Conservation (phyloP, 441 rosid species). For the Gossypium davidsonii region DNA sequence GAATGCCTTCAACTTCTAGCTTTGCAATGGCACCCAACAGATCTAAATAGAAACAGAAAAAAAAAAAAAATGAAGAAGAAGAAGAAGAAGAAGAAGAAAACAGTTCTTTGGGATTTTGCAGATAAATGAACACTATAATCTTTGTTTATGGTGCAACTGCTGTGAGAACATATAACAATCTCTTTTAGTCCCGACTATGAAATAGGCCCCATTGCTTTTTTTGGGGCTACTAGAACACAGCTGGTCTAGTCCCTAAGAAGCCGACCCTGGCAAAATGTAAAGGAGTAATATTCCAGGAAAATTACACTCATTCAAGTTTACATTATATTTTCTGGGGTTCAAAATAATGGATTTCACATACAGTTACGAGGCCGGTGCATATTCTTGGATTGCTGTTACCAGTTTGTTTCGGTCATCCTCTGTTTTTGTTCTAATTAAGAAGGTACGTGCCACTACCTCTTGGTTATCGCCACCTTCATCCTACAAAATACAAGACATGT, state of each 20-base stretch:
- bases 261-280: slow-evolving; percentile 22
- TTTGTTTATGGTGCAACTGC: slow-evolving; percentile 23
- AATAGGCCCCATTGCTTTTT: slow-evolving; percentile 16
- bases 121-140: not conserved
- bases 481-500: slow-evolving; percentile 32
- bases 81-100: too few species aligned
- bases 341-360: slow-evolving; percentile 1
- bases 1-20: not conserved
- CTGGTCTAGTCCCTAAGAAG: slow-evolving; percentile 13
- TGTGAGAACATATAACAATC: slow-evolving; percentile 19
- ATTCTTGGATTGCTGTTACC: slow-evolving; percentile 71
- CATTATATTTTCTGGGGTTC: not conserved
- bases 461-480: slow-evolving; percentile 42
- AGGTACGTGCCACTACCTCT: slow-evolving; percentile 59
- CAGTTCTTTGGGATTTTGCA: not conserved
- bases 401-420: slow-evolving; percentile 69
- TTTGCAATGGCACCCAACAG: not conserved
- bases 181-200: slow-evolving; percentile 3
- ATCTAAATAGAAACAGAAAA: not conserved
- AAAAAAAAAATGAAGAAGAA: too few species aligned
- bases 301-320: not conserved
- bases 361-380: slow-evolving; percentile 56
- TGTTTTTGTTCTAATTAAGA: slow-evolving; percentile 66
- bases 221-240: slow-evolving; percentile 9
- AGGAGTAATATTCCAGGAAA: not conserved